These are phyloP conservation scores for Trypanosoma conorhini DNA, from an alignment of 208 protist genomes.

Conservation along the genomic window DNA sequence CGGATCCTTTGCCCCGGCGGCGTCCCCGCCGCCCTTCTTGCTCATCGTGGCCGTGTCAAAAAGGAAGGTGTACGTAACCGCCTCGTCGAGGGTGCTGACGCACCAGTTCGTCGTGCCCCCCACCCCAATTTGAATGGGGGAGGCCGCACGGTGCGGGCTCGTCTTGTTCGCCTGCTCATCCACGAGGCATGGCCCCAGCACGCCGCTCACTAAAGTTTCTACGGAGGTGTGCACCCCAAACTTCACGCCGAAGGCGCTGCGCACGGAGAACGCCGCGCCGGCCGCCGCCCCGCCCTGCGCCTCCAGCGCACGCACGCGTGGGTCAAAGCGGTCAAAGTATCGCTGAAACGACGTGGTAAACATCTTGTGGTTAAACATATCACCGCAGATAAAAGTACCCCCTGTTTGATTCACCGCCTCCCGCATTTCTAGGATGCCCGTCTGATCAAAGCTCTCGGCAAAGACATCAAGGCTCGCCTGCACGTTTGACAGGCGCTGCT, in stretches of 20 bases:
- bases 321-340: slow-evolving; percentile 75
- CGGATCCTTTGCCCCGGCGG: neutral
- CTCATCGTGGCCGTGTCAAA: slow-evolving; percentile 81
- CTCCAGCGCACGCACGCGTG: slow-evolving; percentile 21
- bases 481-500: slow-evolving; percentile 73
- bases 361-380: slow-evolving; percentile 91
- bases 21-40: slow-evolving; percentile 7
- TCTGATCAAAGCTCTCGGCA: slow-evolving; percentile 96
- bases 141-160: slow-evolving; percentile 30
- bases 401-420: slow-evolving; percentile 90
- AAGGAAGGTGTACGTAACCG: slow-evolving; percentile 57
- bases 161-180: slow-evolving; percentile 50
- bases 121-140: slow-evolving; percentile 63
- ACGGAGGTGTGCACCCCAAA: slow-evolving; percentile 73
- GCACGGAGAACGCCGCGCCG: slow-evolving; percentile 26
- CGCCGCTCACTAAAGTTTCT: slow-evolving; percentile 72
- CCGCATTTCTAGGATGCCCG: slow-evolving; percentile 96
- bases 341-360: slow-evolving; percentile 80
- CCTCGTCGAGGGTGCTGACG: slow-evolving; percentile 63
- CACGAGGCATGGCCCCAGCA: slow-evolving; percentile 67
- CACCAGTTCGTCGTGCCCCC: slow-evolving; percentile 65
- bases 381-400: slow-evolving; percentile 94
- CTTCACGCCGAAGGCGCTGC: slow-evolving; percentile 64
- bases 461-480: slow-evolving; percentile 97
- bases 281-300: neutral